Percentiles rank a stretch among this genome's conserved stretches.
These are phyloP conservation scores for Ogataea thermomethanolica DNA, from an alignment of 805 yeast genomes.

Conservation along the genomic window DNA sequence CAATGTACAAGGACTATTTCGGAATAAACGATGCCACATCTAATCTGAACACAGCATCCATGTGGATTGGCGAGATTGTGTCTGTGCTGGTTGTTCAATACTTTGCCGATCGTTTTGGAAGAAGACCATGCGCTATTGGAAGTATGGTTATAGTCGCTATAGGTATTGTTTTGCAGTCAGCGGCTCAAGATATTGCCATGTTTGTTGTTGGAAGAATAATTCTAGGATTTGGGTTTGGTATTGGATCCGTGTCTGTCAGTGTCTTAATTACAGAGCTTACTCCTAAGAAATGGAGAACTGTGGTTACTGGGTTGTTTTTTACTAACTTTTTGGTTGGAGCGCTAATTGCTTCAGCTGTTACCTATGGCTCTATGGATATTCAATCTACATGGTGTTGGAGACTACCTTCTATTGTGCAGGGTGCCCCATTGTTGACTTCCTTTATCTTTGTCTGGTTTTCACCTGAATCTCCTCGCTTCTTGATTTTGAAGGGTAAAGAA, in stretches of 20 bases:
- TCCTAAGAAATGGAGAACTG: conserved; percentile 26
- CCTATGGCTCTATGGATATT: conserved; percentile 32
- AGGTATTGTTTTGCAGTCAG: conserved; percentile 50
- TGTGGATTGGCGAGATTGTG: conserved; percentile 28
- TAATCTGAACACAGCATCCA: conserved; percentile 16
- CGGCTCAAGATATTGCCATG: conserved; percentile 25
- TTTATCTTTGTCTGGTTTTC: conserved; percentile 31
- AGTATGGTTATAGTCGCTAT: conserved; percentile 51
- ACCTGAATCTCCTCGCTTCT: conserved; percentile 43
- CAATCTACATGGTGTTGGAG: conserved; percentile 48
- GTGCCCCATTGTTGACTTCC: conserved; percentile 41
- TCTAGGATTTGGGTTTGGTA: conserved; percentile 17
- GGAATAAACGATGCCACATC: conserved; percentile 9
- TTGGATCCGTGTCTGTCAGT: conserved; percentile 26
- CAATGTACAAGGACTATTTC: conserved; percentile 13
- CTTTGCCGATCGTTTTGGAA: conserved; percentile 38
- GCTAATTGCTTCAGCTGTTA: conserved; percentile 40
- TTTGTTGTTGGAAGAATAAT: conserved; percentile 41
- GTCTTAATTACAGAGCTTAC: conserved; percentile 30
- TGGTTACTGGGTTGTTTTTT: conserved; percentile 40
- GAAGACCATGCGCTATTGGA: conserved; percentile 50
- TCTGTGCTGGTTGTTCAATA: conserved; percentile 2
- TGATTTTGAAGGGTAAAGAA: conserved; percentile 33
- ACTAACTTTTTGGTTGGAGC: conserved; percentile 44
- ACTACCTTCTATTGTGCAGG: conserved; percentile 51